Evolutionary conservation across 805 yeast species (phyloP).

Genomic region (Komagataella populi): DNA sequence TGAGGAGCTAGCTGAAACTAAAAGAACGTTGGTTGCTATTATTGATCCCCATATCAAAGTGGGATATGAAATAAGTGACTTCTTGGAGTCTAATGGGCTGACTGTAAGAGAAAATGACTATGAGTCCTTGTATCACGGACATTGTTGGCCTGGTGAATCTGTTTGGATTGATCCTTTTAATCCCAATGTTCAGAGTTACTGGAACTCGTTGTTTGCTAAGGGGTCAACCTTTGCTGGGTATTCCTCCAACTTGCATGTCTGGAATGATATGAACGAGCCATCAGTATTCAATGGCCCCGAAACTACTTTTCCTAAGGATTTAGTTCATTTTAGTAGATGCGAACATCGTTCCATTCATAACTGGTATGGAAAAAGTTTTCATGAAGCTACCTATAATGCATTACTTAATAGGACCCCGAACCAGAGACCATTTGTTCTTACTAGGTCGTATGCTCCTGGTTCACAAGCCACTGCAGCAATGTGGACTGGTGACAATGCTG

Average conservation of each 20-base stretch:
- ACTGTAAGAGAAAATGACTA: constrained; percentile 31
- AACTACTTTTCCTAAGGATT: constrained; percentile 76
- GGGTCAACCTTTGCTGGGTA: constrained; percentile 30
- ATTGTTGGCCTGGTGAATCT: constrained; percentile 97
- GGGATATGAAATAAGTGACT: constrained; percentile 51
- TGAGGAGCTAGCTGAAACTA: constrained; percentile 47
- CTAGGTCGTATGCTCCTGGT: constrained; percentile 82
- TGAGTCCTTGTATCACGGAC: constrained; percentile 48
- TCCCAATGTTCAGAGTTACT: constrained; percentile 42
- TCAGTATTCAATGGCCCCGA: constrained; percentile 93
- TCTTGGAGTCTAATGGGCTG: constrained; percentile 24
- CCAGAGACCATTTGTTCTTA: constrained; percentile 75
- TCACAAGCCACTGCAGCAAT: constrained; percentile 84
- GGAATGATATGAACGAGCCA: constrained; percentile 99
- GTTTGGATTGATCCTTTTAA: constrained; percentile 84
- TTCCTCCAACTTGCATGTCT: constrained; percentile 59
- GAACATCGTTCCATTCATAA: constrained; percentile 93
- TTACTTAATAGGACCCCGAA: constrained; percentile 33
- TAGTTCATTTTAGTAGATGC: constrained; percentile 63
- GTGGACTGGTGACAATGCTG: constrained; percentile 98
- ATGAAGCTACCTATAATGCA: constrained; percentile 67
- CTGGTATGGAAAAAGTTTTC: constrained; percentile 65
- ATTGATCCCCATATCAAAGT: constrained; percentile 86
- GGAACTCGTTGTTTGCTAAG: constrained; percentile 39
- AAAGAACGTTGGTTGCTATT: constrained; percentile 71